Conservation (phyloP, 768 basidiomycete species). For the Favolaschia claudopus region DNA sequence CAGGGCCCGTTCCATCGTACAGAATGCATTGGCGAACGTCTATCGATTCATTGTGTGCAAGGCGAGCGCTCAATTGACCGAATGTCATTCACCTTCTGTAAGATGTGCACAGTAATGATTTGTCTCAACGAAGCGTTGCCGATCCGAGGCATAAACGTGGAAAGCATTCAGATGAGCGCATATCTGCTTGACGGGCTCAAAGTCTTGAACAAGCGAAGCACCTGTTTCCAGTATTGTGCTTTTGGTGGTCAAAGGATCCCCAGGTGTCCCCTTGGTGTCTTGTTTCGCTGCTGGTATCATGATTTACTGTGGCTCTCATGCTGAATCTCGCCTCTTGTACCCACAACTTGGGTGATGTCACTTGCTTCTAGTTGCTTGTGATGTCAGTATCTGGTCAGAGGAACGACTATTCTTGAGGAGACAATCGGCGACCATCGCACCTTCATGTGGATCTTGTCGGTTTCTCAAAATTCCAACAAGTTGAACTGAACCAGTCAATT, state of each 20-base stretch:
- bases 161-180: conserved; percentile 27
- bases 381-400: too few species aligned
- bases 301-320: too few species aligned
- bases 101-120: conserved; percentile 48
- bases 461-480: neutral
- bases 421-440: neutral
- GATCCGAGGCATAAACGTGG: conserved; percentile 23
- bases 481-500: conserved; percentile 16
- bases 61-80: neutral
- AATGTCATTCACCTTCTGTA: conserved; percentile 30
- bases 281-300: neutral
- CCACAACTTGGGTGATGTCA: too few species aligned
- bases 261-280: neutral
- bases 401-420: too few species aligned
- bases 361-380: too few species aligned
- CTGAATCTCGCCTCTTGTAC: too few species aligned
- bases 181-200: conserved; percentile 14
- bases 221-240: conserved; percentile 16
- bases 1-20: conserved; percentile 48
- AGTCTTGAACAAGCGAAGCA: conserved; percentile 14
- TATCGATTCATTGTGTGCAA: neutral
- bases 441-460: neutral
- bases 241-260: conserved; percentile 10
- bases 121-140: conserved; percentile 28
- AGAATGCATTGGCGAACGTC: conserved; percentile 47